These are phyloP conservation scores for Pyrrhoderma lamaoense DNA, from an alignment of 1,284 basidiomycete species.

Conservation along the genomic window DNA sequence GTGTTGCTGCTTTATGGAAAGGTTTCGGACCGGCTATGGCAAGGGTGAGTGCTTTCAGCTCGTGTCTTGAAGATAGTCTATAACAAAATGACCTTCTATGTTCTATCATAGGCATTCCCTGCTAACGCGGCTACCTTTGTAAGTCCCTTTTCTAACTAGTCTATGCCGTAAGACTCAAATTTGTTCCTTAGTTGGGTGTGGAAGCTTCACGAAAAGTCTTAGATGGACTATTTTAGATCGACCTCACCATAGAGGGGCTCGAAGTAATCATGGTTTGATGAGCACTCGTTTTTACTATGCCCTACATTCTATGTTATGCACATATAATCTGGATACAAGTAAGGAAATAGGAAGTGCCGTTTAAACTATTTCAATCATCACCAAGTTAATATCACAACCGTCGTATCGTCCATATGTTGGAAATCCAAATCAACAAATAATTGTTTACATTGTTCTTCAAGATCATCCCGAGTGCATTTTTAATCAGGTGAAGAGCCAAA, in stretches of 20 bases:
- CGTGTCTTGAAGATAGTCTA: not conserved
- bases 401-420: slow-evolving; percentile 65
- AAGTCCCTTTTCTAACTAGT: slow-evolving; percentile 31
- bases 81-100: not conserved
- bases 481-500: slow-evolving; percentile 41
- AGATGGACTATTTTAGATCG: slow-evolving; percentile 51
- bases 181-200: slow-evolving; percentile 59
- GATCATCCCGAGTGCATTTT: slow-evolving; percentile 46
- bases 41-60: slow-evolving; percentile 48
- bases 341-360: not conserved
- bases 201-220: slow-evolving; percentile 71
- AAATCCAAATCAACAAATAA: slow-evolving; percentile 55
- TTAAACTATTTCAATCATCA: not conserved
- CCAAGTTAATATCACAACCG: slow-evolving; percentile 37
- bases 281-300: not conserved
- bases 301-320: not conserved
- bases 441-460: slow-evolving; percentile 41
- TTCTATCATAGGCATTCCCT: slow-evolving; percentile 69
- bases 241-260: not conserved
- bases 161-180: slow-evolving; percentile 5
- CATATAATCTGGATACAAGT: not conserved
- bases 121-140: slow-evolving; percentile 96
- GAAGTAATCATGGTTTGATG: not conserved
- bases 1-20: slow-evolving; percentile 87
- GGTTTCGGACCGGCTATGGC: slow-evolving; percentile 98